Conservation (phyloP, 106 monocot genomes). For the Dendrobium huoshanense region DNA sequence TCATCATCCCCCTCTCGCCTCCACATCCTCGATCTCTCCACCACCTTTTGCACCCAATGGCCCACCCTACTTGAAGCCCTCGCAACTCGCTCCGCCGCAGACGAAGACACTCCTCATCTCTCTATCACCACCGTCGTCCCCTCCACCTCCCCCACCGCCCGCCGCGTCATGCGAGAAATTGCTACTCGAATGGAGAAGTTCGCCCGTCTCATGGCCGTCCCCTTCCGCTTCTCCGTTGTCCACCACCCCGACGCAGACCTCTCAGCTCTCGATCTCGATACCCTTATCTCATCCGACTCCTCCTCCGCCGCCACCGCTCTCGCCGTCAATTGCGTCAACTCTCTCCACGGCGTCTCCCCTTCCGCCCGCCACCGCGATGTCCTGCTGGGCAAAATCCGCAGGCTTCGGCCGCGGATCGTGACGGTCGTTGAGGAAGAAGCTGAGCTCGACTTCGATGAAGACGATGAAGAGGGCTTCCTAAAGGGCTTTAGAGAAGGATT, state of each 20-base stretch:
- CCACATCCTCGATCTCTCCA: slow-evolving; percentile 70
- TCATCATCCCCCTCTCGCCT: slow-evolving; percentile 16
- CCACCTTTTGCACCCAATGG: slow-evolving; percentile 93
- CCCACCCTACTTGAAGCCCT: slow-evolving; percentile 75
- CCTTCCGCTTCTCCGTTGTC: slow-evolving; percentile 58
- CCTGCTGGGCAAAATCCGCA: slow-evolving; percentile 22
- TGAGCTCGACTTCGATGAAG: slow-evolving; percentile 28
- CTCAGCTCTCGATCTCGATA: slow-evolving; percentile 34
- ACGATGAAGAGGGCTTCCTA: slow-evolving; percentile 31
- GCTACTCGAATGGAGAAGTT: slow-evolving; percentile 71
- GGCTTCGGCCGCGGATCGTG: slow-evolving; percentile 44
- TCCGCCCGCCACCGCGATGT: slow-evolving; percentile 28
- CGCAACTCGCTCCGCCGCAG: slow-evolving; percentile 64
- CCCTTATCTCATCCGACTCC: neutral
- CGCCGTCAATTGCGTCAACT: slow-evolving; percentile 67
- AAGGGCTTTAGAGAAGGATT: slow-evolving; percentile 42
- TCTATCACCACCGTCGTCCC: slow-evolving; percentile 53
- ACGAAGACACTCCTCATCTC: slow-evolving; percentile 74
- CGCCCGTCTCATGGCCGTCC: slow-evolving; percentile 80
- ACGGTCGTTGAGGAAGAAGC: slow-evolving; percentile 84
- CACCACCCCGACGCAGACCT: slow-evolving; percentile 51
- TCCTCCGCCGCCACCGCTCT: slow-evolving; percentile 15
- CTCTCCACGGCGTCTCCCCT: slow-evolving; percentile 39
- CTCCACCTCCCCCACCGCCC: slow-evolving; percentile 24
- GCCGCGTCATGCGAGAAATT: slow-evolving; percentile 70